Evolutionary conservation across 495 filamentous ascomycete genomes (phyloP).

Genomic region (Pseudomonodictys pantanalensis): DNA sequence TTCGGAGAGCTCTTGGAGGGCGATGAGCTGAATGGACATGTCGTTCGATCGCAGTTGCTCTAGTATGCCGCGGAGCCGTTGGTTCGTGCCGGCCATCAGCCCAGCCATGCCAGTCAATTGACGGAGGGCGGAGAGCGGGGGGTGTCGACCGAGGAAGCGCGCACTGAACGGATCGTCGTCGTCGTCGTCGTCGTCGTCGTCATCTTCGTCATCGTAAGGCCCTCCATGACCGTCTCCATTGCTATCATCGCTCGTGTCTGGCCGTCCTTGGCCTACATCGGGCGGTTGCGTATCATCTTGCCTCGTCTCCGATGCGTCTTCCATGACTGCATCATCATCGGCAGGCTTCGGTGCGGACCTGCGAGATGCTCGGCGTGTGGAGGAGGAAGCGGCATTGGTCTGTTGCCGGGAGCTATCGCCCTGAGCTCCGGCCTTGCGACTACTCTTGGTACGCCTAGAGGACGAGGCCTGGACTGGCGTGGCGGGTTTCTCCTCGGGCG

Average conservation of each 20-base stretch:
- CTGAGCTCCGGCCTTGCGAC: constrained; percentile 23
- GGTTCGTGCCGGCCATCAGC: constrained; percentile 70
- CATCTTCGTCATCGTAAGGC: constrained; percentile 60
- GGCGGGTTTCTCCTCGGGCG: constrained; percentile 39
- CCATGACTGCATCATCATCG: constrained; percentile 45
- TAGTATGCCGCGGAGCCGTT: constrained; percentile 78
- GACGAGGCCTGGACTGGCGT: constrained; percentile 52
- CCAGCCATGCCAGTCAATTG: constrained; percentile 73
- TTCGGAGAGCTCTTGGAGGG: constrained; percentile 90
- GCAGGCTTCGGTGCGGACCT: constrained; percentile 39
- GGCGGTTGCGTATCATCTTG: constrained; percentile 47
- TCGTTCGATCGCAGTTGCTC: constrained; percentile 81
- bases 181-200: constrained; percentile 63
- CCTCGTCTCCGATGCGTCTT: constrained; percentile 46
- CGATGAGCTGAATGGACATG: constrained; percentile 83
- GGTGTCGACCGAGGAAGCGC: constrained; percentile 65
- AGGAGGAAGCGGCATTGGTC: constrained; percentile 30
- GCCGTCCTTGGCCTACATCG: constrained; percentile 43
- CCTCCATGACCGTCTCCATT: constrained; percentile 52
- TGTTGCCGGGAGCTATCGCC: constrained; percentile 12
- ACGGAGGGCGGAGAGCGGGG: constrained; percentile 76
- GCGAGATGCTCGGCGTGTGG: constrained; percentile 51
- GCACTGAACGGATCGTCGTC: constrained; percentile 77
- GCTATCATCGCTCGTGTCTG: constrained; percentile 46
- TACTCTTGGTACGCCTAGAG: constrained; percentile 15